A percentile compares a stretch with the other conserved stretches of the same genome.
Evolutionary conservation across 208 protist species (phyloP).

Genomic region (Acanthamoeba sp.): DNA sequence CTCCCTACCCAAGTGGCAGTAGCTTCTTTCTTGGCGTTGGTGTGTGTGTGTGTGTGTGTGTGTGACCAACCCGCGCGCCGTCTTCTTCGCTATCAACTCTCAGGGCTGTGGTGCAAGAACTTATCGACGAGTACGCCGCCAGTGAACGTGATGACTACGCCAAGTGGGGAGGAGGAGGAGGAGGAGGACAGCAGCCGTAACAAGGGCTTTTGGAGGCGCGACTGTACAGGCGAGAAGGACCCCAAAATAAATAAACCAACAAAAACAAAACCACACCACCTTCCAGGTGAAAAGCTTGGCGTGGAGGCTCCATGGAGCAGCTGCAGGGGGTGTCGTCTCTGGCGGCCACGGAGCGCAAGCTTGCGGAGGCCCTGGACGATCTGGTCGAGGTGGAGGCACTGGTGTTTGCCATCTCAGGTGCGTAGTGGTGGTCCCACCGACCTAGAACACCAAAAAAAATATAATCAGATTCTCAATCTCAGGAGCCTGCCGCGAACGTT

Average conservation of each 20-base stretch:
- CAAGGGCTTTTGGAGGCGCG: too few relatives aligned
- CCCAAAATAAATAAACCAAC: background rate
- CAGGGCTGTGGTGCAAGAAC: slow-evolving; percentile 91
- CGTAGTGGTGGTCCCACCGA: background rate
- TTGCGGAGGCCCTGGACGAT: slow-evolving; percentile 16
- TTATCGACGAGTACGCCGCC: slow-evolving; percentile 98
- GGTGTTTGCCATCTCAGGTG: slow-evolving; percentile 55
- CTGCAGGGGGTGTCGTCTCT: background rate
- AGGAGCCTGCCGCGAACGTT: slow-evolving; percentile 48
- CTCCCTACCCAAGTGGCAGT: too few relatives aligned
- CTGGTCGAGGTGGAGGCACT: background rate
- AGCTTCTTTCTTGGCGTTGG: background rate
- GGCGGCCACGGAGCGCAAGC: background rate
- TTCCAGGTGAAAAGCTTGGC: too few relatives aligned
- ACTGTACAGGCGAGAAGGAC: too few relatives aligned
- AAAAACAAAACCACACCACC: background rate
- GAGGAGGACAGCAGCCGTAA: too few relatives aligned
- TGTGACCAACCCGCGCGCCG: background rate
- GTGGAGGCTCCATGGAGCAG: too few relatives aligned
- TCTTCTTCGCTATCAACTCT: background rate
- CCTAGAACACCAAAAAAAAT: too few relatives aligned
- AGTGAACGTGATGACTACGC: slow-evolving; percentile 96
- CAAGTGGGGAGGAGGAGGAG: slow-evolving; percentile 85
- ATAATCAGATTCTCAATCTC: too few relatives aligned
- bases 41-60: slow-evolving; percentile 69